These are phyloP conservation scores for Apiospora saccharicola DNA, from an alignment of 2,329 filamentous ascomycete species.

Conservation along the genomic window DNA sequence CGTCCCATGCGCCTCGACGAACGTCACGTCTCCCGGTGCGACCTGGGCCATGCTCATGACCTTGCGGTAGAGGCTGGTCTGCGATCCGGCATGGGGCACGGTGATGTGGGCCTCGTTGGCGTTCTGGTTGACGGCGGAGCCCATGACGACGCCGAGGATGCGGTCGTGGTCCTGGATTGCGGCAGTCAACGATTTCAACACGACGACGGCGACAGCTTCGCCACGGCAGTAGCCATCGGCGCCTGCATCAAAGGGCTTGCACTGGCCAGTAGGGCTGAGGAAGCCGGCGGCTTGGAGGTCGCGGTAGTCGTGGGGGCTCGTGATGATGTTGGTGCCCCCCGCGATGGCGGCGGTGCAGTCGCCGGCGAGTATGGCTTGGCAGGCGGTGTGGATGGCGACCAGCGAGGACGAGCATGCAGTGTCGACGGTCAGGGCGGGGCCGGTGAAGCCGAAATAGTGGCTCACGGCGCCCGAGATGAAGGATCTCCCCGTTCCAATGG, in stretches of 20 bases:
- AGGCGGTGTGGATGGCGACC: slow-evolving; percentile 48
- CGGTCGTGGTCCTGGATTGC: slow-evolving; percentile 57
- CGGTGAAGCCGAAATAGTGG: slow-evolving; percentile 47
- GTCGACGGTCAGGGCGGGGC: slow-evolving; percentile 43
- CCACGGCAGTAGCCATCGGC: slow-evolving; percentile 62
- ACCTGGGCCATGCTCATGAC: slow-evolving; percentile 40
- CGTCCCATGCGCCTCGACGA: slow-evolving; percentile 52
- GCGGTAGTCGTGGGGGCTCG: slow-evolving; percentile 39
- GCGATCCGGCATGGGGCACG: slow-evolving; percentile 45
- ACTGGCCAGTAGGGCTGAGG: slow-evolving; percentile 39
- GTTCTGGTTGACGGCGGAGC: slow-evolving; percentile 50
- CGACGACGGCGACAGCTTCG: slow-evolving; percentile 54
- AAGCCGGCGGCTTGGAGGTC: slow-evolving; percentile 39
- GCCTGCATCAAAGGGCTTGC: slow-evolving; percentile 47
- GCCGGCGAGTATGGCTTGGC: slow-evolving; percentile 39
- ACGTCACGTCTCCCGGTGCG: slow-evolving; percentile 36
- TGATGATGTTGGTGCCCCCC: slow-evolving; percentile 44
- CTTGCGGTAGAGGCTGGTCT: slow-evolving; percentile 40
- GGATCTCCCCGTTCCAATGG: slow-evolving; percentile 37
- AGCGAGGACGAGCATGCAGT: slow-evolving; percentile 49
- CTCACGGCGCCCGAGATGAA: slow-evolving; percentile 42
- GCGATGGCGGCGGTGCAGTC: slow-evolving; percentile 45
- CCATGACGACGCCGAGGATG: slow-evolving; percentile 49
- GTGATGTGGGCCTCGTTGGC: slow-evolving; percentile 50
- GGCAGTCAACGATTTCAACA: slow-evolving; percentile 56